Evolutionary conservation across 148 eudicot species (phyloP), one percentile per base, ranked within the genome.

Genomic region (Pharnaceum exiguum): DNA sequence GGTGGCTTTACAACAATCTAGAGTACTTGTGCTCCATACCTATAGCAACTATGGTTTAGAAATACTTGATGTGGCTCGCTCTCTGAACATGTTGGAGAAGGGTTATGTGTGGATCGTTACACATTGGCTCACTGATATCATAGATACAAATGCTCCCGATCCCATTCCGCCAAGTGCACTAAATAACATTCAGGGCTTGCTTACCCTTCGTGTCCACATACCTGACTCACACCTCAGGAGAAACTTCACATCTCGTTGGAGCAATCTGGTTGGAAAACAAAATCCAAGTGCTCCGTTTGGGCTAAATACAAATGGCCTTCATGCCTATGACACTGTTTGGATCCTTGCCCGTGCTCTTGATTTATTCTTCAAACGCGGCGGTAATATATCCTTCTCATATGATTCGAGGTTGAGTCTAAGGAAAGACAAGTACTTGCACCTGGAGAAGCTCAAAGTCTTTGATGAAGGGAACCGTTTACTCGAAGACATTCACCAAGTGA

Each of bases 291-390:
- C 63, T 39, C 45, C 79, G 0, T 33, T 80, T 29, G 82, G 82
- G 46, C 49, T 82, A 43, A 85, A 74, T 51, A 50, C 79, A 7
- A 74, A 75, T 36, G 93, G 82, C 18, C 75, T 85, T 10, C 81
- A 80, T 60, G 94, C 94, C 15, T 89, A 89, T 53, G 94, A 89
- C 62, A 72, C 89, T 5, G 89, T 89, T 35, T 85, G 93, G 94
- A 50, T 79, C 32, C 60, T 89, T 54, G 94, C 96, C 39, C 67
- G 31, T 63, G 94, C 90, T 2, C 54, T 89, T 28, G 69, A 79
- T 55, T 71, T 58, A 19, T 83, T 64, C 55, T 59, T 82, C 4
- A 40, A 63, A 70, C 69, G 74, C 12, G 96, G 94, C 31, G 85
- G 90, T 1, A 73, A 30, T 7, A 46, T 81, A 24, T 72, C 96